Evolutionary conservation across 129 eudicot species (phyloP).

Genomic region (Lactuca sativa): DNA sequence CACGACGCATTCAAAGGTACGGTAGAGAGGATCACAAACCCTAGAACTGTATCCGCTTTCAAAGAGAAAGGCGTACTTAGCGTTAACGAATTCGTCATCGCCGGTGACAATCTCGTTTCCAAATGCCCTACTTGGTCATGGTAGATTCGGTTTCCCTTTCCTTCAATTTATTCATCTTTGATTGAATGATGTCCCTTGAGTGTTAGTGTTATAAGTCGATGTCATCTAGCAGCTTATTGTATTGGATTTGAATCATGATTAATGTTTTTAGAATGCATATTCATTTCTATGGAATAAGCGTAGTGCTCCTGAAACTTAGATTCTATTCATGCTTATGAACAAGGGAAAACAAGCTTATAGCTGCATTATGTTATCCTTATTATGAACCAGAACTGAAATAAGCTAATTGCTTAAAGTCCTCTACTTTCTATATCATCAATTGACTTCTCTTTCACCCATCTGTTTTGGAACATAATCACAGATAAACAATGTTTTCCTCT

Average conservation of each 20-base stretch:
- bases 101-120: slow-evolving; percentile 95
- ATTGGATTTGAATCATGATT: not conserved
- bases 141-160: slow-evolving; percentile 37
- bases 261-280: not conserved
- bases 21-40: slow-evolving; percentile 84
- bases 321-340: not conserved
- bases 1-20: slow-evolving; percentile 95
- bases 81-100: slow-evolving; percentile 71
- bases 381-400: slow-evolving; percentile 10
- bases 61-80: slow-evolving; percentile 93
- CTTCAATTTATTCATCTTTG: not conserved
- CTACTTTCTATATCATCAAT: too few species aligned
- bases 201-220: not conserved
- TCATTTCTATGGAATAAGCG: not conserved
- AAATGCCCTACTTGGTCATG: slow-evolving; percentile 99
- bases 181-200: not conserved
- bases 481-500: too few species aligned
- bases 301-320: not conserved
- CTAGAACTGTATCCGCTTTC: slow-evolving; percentile 89
- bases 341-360: not conserved
- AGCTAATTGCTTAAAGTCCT: not conserved
- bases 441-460: too few species aligned
- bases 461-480: too few species aligned
- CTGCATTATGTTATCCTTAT: slow-evolving; percentile 1
- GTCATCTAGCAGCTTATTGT: not conserved